Evolutionary conservation across 108 stramenopile species (phyloP).

Genomic region (Skeletonema menzelii): DNA sequence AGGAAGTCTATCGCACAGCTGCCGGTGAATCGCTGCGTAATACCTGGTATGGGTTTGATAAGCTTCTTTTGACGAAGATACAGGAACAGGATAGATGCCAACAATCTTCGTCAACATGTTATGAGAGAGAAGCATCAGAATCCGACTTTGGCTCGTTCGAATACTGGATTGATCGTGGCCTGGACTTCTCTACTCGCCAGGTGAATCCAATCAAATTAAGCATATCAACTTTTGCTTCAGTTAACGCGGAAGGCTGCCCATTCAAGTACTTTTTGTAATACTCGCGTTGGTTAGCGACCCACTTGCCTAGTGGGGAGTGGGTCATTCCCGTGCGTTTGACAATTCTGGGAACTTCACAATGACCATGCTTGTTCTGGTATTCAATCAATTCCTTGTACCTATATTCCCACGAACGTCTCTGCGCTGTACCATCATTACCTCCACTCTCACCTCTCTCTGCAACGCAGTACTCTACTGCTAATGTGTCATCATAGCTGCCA

Average conservation of each 20-base stretch:
- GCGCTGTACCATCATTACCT: too few species aligned
- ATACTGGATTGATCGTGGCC: too few species aligned
- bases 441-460: not conserved
- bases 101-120: too few species aligned
- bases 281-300: not conserved
- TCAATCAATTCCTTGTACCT: not conserved
- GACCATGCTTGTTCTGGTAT: not conserved
- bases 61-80: too few species aligned
- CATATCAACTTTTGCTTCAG: not conserved
- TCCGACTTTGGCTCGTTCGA: too few species aligned
- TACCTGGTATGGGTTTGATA: too few species aligned
- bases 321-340: too few species aligned
- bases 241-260: not conserved
- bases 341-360: not conserved
- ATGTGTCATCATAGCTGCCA: too few species aligned
- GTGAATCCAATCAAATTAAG: not conserved
- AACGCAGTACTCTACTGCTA: not conserved
- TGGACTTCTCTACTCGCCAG: not conserved
- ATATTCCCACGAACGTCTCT: not conserved
- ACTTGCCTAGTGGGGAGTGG: not conserved
- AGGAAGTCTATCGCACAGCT: too few species aligned
- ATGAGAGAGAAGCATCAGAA: too few species aligned
- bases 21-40: too few species aligned
- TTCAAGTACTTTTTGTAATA: not conserved
- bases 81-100: too few species aligned